phyloP scores from a whole-genome alignment of 2,329 filamentous ascomycete species.

The Coniosporium tulheliwenetii region DNA sequence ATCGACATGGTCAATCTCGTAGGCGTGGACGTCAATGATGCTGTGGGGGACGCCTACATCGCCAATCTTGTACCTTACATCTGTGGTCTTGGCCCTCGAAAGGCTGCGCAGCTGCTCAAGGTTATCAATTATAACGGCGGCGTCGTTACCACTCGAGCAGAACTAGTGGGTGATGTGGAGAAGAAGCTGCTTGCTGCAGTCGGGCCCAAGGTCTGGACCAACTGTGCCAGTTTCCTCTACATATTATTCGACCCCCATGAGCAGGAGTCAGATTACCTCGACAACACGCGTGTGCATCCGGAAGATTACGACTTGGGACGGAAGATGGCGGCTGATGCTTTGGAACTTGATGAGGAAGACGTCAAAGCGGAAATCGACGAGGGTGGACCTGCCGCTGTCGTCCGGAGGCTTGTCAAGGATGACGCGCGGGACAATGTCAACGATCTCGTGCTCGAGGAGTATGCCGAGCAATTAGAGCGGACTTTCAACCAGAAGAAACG shows the following conservation, averaged over 20 bases:
- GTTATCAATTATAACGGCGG: slow-evolving; percentile 87
- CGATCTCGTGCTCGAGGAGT: slow-evolving; percentile 89
- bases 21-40: slow-evolving; percentile 89
- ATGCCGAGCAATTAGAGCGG: slow-evolving; percentile 84
- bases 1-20: slow-evolving; percentile 97
- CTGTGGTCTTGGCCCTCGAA: slow-evolving; percentile 79
- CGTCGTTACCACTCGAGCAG: slow-evolving; percentile 65
- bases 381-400: slow-evolving; percentile 75
- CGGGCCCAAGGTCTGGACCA: slow-evolving; percentile 83
- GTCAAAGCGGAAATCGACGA: slow-evolving; percentile 89
- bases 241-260: slow-evolving; percentile 78
- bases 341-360: slow-evolving; percentile 95
- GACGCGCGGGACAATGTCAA: slow-evolving; percentile 91
- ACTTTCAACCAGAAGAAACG: slow-evolving; percentile 92
- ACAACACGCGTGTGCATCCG: slow-evolving; percentile 93
- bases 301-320: slow-evolving; percentile 96
- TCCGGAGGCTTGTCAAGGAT: slow-evolving; percentile 88
- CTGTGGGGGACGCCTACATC: slow-evolving; percentile 63
- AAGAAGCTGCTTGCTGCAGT: slow-evolving; percentile 65
- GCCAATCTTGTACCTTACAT: slow-evolving; percentile 84
- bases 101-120: slow-evolving; percentile 72
- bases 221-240: slow-evolving; percentile 89
- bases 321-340: slow-evolving; percentile 94
- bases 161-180: slow-evolving; percentile 78
- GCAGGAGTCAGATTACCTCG: slow-evolving; percentile 73